Base-by-base conservation (phyloP, 768 basidiomycete genomes). In the Tricholoma sp. region DNA sequence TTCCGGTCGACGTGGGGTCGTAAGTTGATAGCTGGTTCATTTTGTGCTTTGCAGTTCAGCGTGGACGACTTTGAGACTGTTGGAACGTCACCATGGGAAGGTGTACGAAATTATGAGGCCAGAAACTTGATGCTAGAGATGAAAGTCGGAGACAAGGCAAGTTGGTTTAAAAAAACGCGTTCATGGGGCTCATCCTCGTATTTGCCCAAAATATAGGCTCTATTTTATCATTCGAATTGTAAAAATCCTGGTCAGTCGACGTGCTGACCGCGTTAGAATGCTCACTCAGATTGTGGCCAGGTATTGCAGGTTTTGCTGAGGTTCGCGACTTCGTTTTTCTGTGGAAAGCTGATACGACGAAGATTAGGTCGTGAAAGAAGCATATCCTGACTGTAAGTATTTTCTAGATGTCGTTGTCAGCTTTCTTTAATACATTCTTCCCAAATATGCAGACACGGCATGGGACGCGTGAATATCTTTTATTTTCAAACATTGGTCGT, bases 201-300 rank as follows among this genome's bases (percentile, higher is more conserved):
- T 7, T 46, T 46, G 11, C 19, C 14, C 22, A 27, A 31, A 35
- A 22, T 12, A 27, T 55, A 91, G 90, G 85, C 89, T 46, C 70
- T 92, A 46, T 92, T 94, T 70, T 94, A 94, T 67, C 90, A 92
- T 64, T 92, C 90, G 6, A 94, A 89, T 66, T 91, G 88, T 72
- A 93, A 89, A 72, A 81, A 65, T 52, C 91, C 91, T 67, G 90
- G 90, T 88, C 55, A 55, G 77, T 58, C 27, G 29, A 18, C 8
- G 6, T 31, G 7, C 55, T 43, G 49, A 39, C 10, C 18, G 11
- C 22, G 27, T n/a, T n/a, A 31, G 14, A 29, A 31, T 12, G 3
- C n/a, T 50, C 29, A n/a, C 8, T 50, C 1, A 49, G 24, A 50
- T 29, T 31, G 16, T 29, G 1, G 9, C 3, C 46, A 86, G 91